phyloP scores from a whole-genome alignment of 495 filamentous ascomycete species.

The Penicillium manginii region DNA sequence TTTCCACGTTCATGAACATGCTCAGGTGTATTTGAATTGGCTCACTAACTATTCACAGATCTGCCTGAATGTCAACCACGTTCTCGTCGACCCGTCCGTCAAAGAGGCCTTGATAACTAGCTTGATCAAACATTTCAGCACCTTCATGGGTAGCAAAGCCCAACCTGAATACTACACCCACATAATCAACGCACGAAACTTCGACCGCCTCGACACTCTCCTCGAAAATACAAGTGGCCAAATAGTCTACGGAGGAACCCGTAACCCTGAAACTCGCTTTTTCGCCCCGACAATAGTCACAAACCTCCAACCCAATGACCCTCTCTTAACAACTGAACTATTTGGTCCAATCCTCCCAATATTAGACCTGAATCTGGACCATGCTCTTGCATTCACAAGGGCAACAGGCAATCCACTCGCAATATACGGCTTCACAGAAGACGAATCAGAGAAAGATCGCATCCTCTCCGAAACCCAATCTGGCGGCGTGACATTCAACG shows the following conservation, averaged over 20 bases:
- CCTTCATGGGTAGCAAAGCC: conserved; percentile 68
- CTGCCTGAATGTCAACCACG: conserved; percentile 84
- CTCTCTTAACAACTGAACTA: conserved; percentile 74
- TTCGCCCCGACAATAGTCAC: conserved; percentile 81
- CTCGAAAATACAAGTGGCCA: conserved; percentile 70
- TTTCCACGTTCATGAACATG: too few species aligned
- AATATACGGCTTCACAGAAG: conserved; percentile 76
- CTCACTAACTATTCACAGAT: conserved; percentile 42
- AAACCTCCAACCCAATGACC: conserved; percentile 65
- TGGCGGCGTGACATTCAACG: conserved; percentile 77
- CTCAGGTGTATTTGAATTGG: too few species aligned
- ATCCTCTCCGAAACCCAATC: conserved; percentile 64
- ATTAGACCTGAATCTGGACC: conserved; percentile 67
- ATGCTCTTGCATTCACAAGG: conserved; percentile 71
- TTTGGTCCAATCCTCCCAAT: conserved; percentile 86
- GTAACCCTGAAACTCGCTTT: conserved; percentile 67
- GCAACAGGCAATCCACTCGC: conserved; percentile 65
- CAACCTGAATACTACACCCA: conserved; percentile 66
- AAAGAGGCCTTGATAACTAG: conserved; percentile 67
- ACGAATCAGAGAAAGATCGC: conserved; percentile 62
- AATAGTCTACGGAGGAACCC: conserved; percentile 73
- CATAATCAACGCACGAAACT: conserved; percentile 79
- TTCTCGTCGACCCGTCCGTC: conserved; percentile 71
- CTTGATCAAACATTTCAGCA: conserved; percentile 61
- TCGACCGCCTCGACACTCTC: conserved; percentile 75